Base-by-base conservation (phyloP, 495 filamentous ascomycete species). In the Aspergillus haitiensis region DNA sequence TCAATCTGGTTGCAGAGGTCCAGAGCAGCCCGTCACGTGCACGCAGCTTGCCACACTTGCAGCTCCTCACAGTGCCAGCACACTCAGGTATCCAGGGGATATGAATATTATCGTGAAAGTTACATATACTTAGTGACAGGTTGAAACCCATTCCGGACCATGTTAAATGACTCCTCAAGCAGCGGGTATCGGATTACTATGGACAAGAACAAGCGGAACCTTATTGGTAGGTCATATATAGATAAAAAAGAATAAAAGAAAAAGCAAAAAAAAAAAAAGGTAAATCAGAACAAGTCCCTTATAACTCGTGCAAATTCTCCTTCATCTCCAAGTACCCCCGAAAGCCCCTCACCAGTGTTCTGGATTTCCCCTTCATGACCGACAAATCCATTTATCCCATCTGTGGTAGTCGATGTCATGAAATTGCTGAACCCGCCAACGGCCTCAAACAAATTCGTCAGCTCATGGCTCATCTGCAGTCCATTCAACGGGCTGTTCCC, bases 371-470 rank as follows among this genome's bases (percentile, higher is more conserved):
- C 75, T 54, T 79, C 72, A 12, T 70, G 56, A 3, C 68, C 70
- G 42, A 77, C 74, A 68, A 78, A 78, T 4, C 73, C 72, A 66
- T 73, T 73, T 13, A 82, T 74, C 5, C 73, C 65, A 52, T 79
- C 75, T n/a, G 70, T 52, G 16, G 66, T 66, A 8, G 59, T 69
- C 10, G 71, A 65, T 16, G 71, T 67, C 60, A 82, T 67, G 64
- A 80, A 77, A 48, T 70, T 80, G 10, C 75, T 71, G 60, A 81
- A 83, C 7, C 80, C 81, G 2, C 86, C 84, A n/a, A 84, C 86
- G 42, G 85, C 86, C 63, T 91, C 87, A 59, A 91, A 91, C 21
- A 90, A 67, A 67, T 80, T 84, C 6, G 86, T 88, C 50, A 91
- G 72, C 67, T 86, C 84, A 52, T 81, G 73, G 59, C 80, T 86